Evolutionary conservation across 1,139 yeast species (phyloP).

Genomic region (Starmera stellimalicola): DNA sequence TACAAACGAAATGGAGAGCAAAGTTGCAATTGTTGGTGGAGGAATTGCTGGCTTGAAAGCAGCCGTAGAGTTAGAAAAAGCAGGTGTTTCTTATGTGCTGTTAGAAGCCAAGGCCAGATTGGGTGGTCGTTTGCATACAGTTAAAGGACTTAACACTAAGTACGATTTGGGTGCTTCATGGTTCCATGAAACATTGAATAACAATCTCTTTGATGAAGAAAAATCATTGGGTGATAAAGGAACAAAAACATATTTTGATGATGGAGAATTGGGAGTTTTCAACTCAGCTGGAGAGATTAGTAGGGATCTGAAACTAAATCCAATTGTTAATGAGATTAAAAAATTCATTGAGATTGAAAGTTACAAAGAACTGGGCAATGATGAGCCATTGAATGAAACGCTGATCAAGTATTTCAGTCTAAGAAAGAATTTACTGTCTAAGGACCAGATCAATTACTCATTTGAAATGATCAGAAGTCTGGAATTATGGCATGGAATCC

Average conservation of each 20-base stretch:
- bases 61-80: conserved; percentile 44
- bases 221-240: conserved; percentile 6
- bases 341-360: conserved; percentile 48
- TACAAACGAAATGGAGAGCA: conserved; percentile 3
- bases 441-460: conserved; percentile 40
- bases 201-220: conserved; percentile 54
- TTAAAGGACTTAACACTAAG: conserved; percentile 22
- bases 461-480: conserved; percentile 43
- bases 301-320: conserved; percentile 26
- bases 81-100: conserved; percentile 36
- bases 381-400: conserved; percentile 41
- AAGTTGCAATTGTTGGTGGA: conserved; percentile 59
- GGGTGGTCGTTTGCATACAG: conserved; percentile 51
- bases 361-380: conserved; percentile 36
- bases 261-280: conserved; percentile 26
- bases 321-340: conserved; percentile 48
- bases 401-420: conserved; percentile 36
- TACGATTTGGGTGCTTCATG: conserved; percentile 85
- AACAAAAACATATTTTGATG: conserved; percentile 31
- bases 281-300: conserved; percentile 25
- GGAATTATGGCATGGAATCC: conserved; percentile 75
- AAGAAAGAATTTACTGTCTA: conserved; percentile 38
- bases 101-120: conserved; percentile 49
- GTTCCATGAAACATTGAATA: conserved; percentile 76
- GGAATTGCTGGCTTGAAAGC: conserved; percentile 80